Evolutionary conservation across 768 basidiomycete species (phyloP).

Genomic region (Hygrocybe punicea): DNA sequence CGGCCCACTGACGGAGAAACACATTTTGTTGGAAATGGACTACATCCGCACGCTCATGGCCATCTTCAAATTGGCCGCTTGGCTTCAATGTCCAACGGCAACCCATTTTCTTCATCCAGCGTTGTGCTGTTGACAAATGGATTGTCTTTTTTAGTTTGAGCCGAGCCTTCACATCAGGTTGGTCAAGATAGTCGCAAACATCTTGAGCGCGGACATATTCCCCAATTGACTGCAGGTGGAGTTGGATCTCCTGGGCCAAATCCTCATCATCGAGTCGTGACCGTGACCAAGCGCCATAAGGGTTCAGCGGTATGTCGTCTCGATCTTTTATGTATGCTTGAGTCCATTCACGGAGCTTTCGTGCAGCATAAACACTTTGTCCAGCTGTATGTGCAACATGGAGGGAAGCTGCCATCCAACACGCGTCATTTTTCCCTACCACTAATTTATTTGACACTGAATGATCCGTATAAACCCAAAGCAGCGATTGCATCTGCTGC

Average conservation of each 20-base stretch:
- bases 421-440: neutral
- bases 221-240: slow-evolving; percentile 16
- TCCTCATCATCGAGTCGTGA: slow-evolving; percentile 25
- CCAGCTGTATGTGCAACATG: neutral
- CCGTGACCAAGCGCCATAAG: slow-evolving; percentile 19
- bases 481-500: slow-evolving; percentile 9
- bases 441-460: neutral
- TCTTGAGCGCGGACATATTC: slow-evolving; percentile 17
- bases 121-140: slow-evolving; percentile 16
- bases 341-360: slow-evolving; percentile 19
- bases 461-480: slow-evolving; percentile 8
- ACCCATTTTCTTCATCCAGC: slow-evolving; percentile 18
- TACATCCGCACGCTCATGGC: slow-evolving; percentile 34
- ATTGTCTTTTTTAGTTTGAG: slow-evolving; percentile 10
- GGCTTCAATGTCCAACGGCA: slow-evolving; percentile 15
- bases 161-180: slow-evolving; percentile 14
- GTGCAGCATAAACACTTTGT: slow-evolving; percentile 6
- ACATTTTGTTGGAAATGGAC: slow-evolving; percentile 25
- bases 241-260: slow-evolving; percentile 18
- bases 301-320: slow-evolving; percentile 17
- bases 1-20: slow-evolving; percentile 22
- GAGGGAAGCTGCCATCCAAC: slow-evolving; percentile 8
- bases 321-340: slow-evolving; percentile 16
- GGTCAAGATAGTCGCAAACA: slow-evolving; percentile 16
- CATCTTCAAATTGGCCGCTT: slow-evolving; percentile 32